These are phyloP conservation scores for Salix udensis DNA, from an alignment of 345 rosid species.

Conservation along the genomic window DNA sequence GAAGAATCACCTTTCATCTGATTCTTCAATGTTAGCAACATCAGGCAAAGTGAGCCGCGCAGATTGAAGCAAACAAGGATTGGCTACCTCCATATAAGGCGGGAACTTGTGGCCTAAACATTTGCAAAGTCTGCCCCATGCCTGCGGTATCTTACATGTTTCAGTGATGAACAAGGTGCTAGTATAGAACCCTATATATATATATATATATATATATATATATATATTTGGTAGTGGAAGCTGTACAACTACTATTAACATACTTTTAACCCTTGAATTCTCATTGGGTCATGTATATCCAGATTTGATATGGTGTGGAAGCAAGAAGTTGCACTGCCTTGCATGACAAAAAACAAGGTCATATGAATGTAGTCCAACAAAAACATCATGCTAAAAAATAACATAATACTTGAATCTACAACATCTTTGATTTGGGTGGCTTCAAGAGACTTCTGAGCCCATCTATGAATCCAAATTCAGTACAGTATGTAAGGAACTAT, in stretches of 20 bases:
- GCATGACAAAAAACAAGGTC: background rate
- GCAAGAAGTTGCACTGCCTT: background rate
- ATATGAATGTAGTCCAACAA: background rate
- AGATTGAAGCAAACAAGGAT: conserved; percentile 13
- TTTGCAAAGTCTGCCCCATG: conserved; percentile 17
- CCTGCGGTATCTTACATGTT: background rate
- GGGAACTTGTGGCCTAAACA: conserved; percentile 12
- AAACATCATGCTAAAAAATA: background rate
- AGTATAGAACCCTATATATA: background rate
- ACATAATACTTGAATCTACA: background rate
- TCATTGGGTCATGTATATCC: conserved; percentile 5
- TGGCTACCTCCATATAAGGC: conserved; percentile 5
- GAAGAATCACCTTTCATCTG: conserved; percentile 3
- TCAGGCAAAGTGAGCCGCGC: background rate
- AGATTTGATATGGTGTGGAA: background rate
- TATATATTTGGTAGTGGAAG: no score
- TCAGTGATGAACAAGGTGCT: background rate
- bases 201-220: no score
- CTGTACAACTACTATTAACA: no score
- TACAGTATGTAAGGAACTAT: background rate
- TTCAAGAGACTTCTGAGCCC: background rate
- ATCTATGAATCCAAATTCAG: background rate
- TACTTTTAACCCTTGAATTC: background rate
- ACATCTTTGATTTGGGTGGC: background rate
- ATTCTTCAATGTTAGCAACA: background rate